Evolutionary conservation across 805 yeast genomes (phyloP).

Genomic region (Lipomyces orientalis): DNA sequence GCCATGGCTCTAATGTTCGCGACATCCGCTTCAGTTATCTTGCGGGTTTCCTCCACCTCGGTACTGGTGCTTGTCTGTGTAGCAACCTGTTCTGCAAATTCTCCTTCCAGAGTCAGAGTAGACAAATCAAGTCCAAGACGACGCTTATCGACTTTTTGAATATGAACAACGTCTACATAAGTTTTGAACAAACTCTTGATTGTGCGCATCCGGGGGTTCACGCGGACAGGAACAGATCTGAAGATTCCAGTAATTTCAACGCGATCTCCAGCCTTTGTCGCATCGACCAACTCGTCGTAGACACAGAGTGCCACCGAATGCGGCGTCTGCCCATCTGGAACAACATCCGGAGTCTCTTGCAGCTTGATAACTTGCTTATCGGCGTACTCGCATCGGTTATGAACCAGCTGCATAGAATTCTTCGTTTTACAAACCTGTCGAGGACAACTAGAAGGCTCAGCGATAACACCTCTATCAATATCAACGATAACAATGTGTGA

Average conservation of each 20-base stretch:
- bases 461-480: constrained; percentile 91
- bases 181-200: constrained; percentile 87
- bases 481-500: constrained; percentile 90
- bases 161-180: constrained; percentile 90
- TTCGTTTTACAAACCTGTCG: constrained; percentile 79
- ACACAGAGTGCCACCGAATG: constrained; percentile 93
- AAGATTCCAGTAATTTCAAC: constrained; percentile 95
- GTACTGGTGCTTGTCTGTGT: constrained; percentile 46
- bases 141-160: constrained; percentile 81
- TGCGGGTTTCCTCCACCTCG: constrained; percentile 79
- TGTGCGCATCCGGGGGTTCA: constrained; percentile 82
- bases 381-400: constrained; percentile 89
- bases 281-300: constrained; percentile 93
- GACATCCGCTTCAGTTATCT: constrained; percentile 71
- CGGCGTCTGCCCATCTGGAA: constrained; percentile 98
- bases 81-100: constrained; percentile 51
- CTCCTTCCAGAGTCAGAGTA: constrained; percentile 59
- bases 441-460: constrained; percentile 94
- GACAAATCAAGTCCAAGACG: constrained; percentile 81
- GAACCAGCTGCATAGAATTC: constrained; percentile 88
- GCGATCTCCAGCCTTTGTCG: constrained; percentile 95
- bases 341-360: constrained; percentile 95
- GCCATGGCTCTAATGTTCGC: constrained; percentile 65
- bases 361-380: constrained; percentile 93
- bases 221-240: constrained; percentile 88